phyloP scores from a whole-genome alignment of 2,329 filamentous ascomycete genomes.

The Arthroderma sp. region DNA sequence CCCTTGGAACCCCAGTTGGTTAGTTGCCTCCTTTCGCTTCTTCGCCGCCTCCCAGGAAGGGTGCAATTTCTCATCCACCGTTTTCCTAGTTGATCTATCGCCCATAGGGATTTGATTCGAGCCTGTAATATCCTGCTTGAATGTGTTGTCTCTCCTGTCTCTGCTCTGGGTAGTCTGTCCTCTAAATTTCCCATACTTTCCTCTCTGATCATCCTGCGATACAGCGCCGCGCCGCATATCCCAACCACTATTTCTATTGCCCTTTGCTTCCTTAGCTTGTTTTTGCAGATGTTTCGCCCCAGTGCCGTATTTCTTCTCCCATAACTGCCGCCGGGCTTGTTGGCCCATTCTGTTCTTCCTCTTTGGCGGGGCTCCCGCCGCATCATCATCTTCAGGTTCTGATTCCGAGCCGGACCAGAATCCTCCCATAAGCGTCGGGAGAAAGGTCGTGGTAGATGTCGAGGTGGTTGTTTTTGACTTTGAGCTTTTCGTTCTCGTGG shows the following conservation, averaged over 20 bases:
- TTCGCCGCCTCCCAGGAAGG: constrained; percentile 53
- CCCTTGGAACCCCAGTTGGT: constrained; percentile 40
- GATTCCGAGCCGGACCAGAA: constrained; percentile 52
- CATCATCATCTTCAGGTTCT: constrained; percentile 37
- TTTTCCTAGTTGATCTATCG: background rate
- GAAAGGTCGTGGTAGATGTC: constrained; percentile 38
- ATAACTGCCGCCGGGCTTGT: constrained; percentile 46
- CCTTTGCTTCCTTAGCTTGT: constrained; percentile 20
- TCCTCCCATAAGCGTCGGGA: constrained; percentile 48
- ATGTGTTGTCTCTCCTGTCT: background rate
- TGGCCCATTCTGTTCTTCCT: constrained; percentile 52
- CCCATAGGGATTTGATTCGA: background rate
- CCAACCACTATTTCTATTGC: constrained; percentile 41
- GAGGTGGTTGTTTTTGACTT: constrained; percentile 8
- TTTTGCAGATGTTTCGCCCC: constrained; percentile 46
- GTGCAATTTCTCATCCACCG: constrained; percentile 33
- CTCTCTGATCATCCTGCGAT: constrained; percentile 13
- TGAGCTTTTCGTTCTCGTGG: constrained; percentile 17
- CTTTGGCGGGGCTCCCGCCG: constrained; percentile 23
- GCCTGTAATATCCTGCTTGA: background rate
- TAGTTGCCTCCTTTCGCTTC: constrained; percentile 41
- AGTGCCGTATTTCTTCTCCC: constrained; percentile 48
- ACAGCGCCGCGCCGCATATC: constrained; percentile 46
- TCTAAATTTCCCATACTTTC: constrained; percentile 14
- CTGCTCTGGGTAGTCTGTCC: constrained; percentile 8